A percentile compares a stretch with the other conserved stretches of the same genome.
phyloP scores from a whole-genome alignment of 169 alveolate species.

The Plasmodium gonderi region DNA sequence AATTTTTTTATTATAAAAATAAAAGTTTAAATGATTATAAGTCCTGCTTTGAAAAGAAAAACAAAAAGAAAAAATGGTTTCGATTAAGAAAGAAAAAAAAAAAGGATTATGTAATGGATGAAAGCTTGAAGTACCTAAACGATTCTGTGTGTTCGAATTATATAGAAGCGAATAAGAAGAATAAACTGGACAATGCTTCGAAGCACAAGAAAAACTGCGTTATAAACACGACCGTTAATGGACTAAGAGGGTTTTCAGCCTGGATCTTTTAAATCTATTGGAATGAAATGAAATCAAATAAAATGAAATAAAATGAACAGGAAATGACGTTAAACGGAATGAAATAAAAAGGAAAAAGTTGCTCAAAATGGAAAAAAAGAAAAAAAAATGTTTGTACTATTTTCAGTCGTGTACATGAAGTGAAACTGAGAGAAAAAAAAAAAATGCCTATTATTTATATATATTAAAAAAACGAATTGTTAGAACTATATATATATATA shows the following conservation, averaged over 20 bases:
- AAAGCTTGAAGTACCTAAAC: conserved; percentile 51
- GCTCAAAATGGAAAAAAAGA: neutral
- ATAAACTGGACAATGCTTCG: conserved; percentile 7
- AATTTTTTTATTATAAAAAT: conserved; percentile 59
- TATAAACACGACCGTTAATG: conserved; percentile 42
- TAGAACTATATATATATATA: too few species aligned
- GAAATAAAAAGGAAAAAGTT: neutral
- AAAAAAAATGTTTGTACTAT: neutral
- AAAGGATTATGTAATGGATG: conserved; percentile 23
- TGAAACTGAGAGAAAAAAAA: too few species aligned
- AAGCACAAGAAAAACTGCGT: conserved; percentile 20
- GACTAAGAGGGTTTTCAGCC: conserved; percentile 43
- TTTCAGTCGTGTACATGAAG: too few species aligned
- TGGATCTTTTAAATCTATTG: conserved; percentile 49
- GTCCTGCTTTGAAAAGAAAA: conserved; percentile 40
- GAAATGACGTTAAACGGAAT: neutral
- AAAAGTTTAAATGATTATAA: conserved; percentile 72
- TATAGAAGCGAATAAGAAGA: conserved; percentile 50
- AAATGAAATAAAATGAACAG: neutral
- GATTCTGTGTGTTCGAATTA: conserved; percentile 72
- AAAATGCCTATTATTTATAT: too few species aligned
- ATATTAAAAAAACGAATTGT: too few species aligned
- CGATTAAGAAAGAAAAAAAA: conserved; percentile 60
- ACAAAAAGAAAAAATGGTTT: conserved; percentile 55
- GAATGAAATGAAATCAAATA: neutral